Evolutionary conservation across 352 stramenopile species (phyloP), one percentile per base, ranked within the genome.

Genomic region (Plasmopara muralis): DNA sequence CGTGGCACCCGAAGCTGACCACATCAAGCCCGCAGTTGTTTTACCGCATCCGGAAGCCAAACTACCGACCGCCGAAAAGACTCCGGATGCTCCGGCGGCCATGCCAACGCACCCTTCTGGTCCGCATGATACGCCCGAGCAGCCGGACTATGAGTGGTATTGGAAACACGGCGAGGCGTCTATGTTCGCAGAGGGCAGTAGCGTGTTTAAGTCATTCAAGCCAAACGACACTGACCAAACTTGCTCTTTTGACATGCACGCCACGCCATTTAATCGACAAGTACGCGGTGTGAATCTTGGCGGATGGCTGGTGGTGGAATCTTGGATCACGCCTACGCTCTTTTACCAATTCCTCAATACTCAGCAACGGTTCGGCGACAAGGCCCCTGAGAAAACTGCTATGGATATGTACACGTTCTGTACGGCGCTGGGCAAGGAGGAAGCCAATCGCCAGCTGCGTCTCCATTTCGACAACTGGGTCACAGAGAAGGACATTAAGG

Each of bases 301-400:
- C 31, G 92, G 93, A 14, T 98, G 89, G 89, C 84, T 98, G 62
- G 95, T 98, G n/a, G 70, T 98, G 25, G 95, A 98, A 72, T 89
- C 91, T 14, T 98, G 93, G 93, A 95, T 98, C 64, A 98, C 92
- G 20, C 95, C 95, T 25, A 86, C 74, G 55, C 65, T 98, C 18
- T 98, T 98, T 67, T 98, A 98, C 73, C 93, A 98, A 64, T 98
- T 98, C 70, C 64, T 98, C 4, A 68, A 60, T 50, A 87, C 75
- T 0, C 72, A 87, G 50, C 74, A 90, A 48, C 66, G 64, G 16
- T 86, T 72, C 50, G 77, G 75, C 8, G 74, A 91, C 53, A 66
- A 95, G 40, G 79, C 91, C 16, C 80, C 75, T 1, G 74, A 89
- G 47, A 90, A 88, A 42, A 93, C 82, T 6, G 93, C 74, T 8